These are phyloP conservation scores for Solanum chacoense DNA, from an alignment of 305 asterid species.

Conservation along the genomic window DNA sequence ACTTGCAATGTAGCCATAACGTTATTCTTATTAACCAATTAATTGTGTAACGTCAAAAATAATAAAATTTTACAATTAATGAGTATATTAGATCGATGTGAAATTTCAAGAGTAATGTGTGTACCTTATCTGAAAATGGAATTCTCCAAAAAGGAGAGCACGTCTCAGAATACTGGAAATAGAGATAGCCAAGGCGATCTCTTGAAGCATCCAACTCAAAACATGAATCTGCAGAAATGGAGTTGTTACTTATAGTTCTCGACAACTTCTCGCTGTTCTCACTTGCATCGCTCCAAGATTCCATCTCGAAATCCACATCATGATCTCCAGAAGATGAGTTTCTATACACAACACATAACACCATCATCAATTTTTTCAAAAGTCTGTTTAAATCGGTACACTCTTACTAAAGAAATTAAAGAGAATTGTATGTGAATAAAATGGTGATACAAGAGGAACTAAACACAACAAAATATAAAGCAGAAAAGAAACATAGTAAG, in stretches of 20 bases:
- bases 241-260: constrained; percentile 4
- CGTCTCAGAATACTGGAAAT: constrained; percentile 16
- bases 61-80: background rate
- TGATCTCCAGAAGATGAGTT: background rate
- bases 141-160: constrained; percentile 24
- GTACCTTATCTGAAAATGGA: constrained; percentile 28
- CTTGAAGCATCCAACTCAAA: background rate
- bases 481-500: too few species aligned
- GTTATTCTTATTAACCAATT: background rate
- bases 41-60: background rate
- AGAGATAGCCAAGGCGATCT: constrained; percentile 13
- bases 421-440: background rate
- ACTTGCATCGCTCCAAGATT: constrained; percentile 6
- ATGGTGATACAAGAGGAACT: background rate
- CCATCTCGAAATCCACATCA: background rate
- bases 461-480: background rate
- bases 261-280: background rate
- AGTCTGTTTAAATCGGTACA: background rate
- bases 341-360: background rate
- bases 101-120: background rate
- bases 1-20: background rate
- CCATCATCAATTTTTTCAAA: background rate
- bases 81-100: background rate
- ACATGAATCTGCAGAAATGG: background rate
- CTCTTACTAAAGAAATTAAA: background rate